Conservation (phyloP, 2,329 filamentous ascomycete genomes). For the Cytospora piceae region DNA sequence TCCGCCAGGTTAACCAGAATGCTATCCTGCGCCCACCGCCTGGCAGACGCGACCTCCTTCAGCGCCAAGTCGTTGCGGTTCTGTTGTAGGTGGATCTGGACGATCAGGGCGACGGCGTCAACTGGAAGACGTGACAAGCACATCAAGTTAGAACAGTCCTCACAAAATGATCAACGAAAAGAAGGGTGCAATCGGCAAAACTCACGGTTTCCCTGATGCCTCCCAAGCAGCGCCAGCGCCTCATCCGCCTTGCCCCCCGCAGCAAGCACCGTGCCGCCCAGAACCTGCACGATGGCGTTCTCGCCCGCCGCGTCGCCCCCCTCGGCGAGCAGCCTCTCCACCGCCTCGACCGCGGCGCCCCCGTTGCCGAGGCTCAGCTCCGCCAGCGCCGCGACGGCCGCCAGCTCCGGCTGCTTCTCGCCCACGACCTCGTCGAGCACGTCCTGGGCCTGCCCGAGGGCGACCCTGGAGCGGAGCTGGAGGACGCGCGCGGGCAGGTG, state of each 20-base stretch:
- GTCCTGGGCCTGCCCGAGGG: constrained; percentile 75
- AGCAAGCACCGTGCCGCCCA: constrained; percentile 81
- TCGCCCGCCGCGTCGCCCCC: constrained; percentile 69
- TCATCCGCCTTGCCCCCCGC: constrained; percentile 81
- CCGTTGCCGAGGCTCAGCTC: constrained; percentile 63
- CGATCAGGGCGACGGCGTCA: constrained; percentile 80
- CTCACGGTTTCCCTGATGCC: constrained; percentile 86
- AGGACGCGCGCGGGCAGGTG: constrained; percentile 75
- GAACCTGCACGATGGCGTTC: constrained; percentile 79
- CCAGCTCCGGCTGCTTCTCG: constrained; percentile 69
- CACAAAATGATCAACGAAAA: background rate
- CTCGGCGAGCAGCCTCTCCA: constrained; percentile 69
- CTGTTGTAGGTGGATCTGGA: constrained; percentile 89
- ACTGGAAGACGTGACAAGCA: constrained; percentile 45
- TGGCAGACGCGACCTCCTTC: constrained; percentile 84
- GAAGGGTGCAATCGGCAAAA: constrained; percentile 33
- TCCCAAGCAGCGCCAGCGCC: constrained; percentile 75
- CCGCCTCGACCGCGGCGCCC: constrained; percentile 63
- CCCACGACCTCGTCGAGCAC: constrained; percentile 72
- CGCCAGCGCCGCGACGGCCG: constrained; percentile 77
- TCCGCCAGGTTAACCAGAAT: constrained; percentile 92
- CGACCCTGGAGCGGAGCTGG: constrained; percentile 79
- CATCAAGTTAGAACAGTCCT: constrained; percentile 33
- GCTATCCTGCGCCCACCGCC: constrained; percentile 94
- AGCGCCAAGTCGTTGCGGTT: constrained; percentile 89